These are phyloP conservation scores for Calcarisporium arbuscula DNA, from an alignment of 2,329 filamentous ascomycete species.

Conservation along the genomic window DNA sequence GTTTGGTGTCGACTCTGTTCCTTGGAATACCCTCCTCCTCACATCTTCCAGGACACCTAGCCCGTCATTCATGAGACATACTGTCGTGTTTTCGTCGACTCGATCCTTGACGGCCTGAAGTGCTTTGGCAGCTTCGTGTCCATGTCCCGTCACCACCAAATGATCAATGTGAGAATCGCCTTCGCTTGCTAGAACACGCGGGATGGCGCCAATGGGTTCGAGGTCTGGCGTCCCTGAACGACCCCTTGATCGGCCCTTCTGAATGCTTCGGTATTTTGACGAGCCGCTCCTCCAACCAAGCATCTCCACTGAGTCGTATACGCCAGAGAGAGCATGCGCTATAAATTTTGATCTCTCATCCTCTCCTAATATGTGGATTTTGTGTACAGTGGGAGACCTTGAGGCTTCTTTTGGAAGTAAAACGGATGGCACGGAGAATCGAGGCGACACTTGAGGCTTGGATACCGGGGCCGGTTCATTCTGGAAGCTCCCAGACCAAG, in stretches of 20 bases:
- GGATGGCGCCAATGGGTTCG: conserved; percentile 15
- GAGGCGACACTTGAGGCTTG: conserved; percentile 8
- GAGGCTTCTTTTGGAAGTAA: conserved; percentile 25
- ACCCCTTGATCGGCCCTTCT: conserved; percentile 15
- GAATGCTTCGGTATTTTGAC: conserved; percentile 24
- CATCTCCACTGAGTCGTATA: conserved; percentile 34
- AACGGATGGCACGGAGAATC: conserved; percentile 30
- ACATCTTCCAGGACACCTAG: conserved; percentile 79
- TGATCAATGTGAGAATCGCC: conserved; percentile 56
- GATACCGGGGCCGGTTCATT: conserved; percentile 10
- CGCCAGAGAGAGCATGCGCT: conserved; percentile 32
- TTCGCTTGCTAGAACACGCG: conserved; percentile 10
- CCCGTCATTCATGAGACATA: conserved; percentile 74
- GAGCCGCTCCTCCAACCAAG: conserved; percentile 21
- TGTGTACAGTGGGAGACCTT: conserved; percentile 26
- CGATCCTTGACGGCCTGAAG: conserved; percentile 57
- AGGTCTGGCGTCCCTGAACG: conserved; percentile 12
- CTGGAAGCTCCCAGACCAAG: conserved; percentile 14
- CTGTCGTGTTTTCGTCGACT: conserved; percentile 60
- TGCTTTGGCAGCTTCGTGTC: conserved; percentile 49
- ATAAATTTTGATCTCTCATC: conserved; percentile 35
- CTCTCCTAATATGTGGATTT: conserved; percentile 35
- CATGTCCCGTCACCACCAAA: conserved; percentile 58
- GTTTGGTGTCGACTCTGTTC: conserved; percentile 53
- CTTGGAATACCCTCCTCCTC: conserved; percentile 62